Evolutionary conservation across 2,329 filamentous ascomycete species (phyloP), one percentile per base, ranked within the genome.

Genomic region (Corinectria fuckeliana): DNA sequence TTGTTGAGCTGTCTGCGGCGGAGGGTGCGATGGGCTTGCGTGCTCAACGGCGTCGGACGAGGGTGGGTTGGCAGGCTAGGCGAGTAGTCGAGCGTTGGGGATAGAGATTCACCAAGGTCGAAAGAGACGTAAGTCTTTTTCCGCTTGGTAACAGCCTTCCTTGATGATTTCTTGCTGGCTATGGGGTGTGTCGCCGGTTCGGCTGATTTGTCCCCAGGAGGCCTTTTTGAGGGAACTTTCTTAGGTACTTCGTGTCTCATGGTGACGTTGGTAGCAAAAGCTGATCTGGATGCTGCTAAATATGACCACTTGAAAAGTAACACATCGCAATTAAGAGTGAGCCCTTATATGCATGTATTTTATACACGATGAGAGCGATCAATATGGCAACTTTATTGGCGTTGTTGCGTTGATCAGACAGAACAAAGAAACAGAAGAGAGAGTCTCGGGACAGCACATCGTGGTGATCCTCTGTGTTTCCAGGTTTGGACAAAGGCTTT

Each of bases 1-100:
- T 45, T 23, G 14, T 54, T 36, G 34, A 62, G 50, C n/a, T 23
- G 28, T 41, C 64, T 65, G 20, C 68, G 69, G 20, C 58, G 61
- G 3, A 64, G 52, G 10, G 56, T 58, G 2, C 61, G 56, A 10
- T 30, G 36, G 1, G 52, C 50, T 44, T 56, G 58, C 10, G n/a
- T 14, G n/a, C 23, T 47, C 20, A 52, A 28, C 10, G 23, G 11
- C 4, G 16, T 23, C 13, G 18, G 13, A 3, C 18, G 26, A 13
- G 10, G 10, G 13, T 18, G 5, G 5, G 2, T 34, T 18, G 16
- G 9, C 14, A 18, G n/a, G 3, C 32, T 8, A n/a, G 23, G 10
- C 4, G 21, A 26, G 14, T 10, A 18, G 18, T 30, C 14, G 28
- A 13, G 20, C 11, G n/a, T 38, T 28, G 16, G 16, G 34, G 10